Percentiles rank a stretch among this genome's conserved stretches.
These are phyloP conservation scores for Podospora appendiculata DNA, from an alignment of 495 filamentous ascomycete species.

Conservation along the genomic window DNA sequence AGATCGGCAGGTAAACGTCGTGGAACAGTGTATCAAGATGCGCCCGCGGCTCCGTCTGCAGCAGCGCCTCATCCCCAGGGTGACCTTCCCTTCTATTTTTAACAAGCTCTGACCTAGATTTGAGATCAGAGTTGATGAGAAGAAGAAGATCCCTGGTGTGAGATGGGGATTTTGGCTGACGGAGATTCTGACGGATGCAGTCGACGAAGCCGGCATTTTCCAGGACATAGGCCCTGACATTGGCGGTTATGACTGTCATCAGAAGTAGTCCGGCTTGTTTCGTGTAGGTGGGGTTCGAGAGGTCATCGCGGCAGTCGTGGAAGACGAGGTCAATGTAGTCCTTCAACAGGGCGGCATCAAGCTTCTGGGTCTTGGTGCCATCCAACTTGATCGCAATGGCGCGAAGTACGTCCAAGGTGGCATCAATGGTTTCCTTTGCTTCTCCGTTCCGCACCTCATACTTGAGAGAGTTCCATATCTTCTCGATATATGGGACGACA, in stretches of 20 bases:
- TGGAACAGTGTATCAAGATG: constrained; percentile 23
- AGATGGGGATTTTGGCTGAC: constrained; percentile 28
- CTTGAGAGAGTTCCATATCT: constrained; percentile 47
- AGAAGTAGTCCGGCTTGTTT: constrained; percentile 38
- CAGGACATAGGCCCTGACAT: constrained; percentile 21
- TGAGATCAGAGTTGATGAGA: constrained; percentile 32
- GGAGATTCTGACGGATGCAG: constrained; percentile 29
- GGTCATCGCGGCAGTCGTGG: constrained; percentile 35
- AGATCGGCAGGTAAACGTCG: constrained; percentile 32
- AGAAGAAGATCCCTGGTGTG: constrained; percentile 35
- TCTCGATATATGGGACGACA: constrained; percentile 31
- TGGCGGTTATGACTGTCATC: constrained; percentile 32
- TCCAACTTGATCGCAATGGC: constrained; percentile 32
- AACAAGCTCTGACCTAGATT: constrained; percentile 24
- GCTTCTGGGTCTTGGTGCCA: constrained; percentile 22
- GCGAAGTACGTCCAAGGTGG: constrained; percentile 37
- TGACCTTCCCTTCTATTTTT: constrained; percentile 13
- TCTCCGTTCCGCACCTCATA: constrained; percentile 52
- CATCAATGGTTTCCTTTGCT: constrained; percentile 40
- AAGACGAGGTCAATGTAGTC: constrained; percentile 30
- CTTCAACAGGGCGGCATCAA: constrained; percentile 23
- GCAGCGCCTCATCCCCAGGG: constrained; percentile 15
- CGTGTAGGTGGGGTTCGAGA: constrained; percentile 36
- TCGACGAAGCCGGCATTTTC: constrained; percentile 27
- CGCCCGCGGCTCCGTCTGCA: constrained; percentile 8